Base-by-base conservation (phyloP, 768 basidiomycete species). In the Plicaturopsis crispa region DNA sequence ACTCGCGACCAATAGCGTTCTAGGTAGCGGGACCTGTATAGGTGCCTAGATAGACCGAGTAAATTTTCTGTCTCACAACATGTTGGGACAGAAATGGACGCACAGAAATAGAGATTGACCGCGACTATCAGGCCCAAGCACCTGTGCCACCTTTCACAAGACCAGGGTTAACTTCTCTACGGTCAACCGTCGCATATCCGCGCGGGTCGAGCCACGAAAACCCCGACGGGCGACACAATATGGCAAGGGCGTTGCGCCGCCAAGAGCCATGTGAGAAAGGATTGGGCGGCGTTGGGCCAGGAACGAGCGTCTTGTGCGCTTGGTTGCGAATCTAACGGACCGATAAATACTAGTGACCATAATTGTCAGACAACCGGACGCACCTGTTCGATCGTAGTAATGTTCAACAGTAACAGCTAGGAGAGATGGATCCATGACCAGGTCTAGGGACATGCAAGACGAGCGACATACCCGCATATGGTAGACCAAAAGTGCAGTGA, bases 361-460 rank as follows among this genome's bases (percentile, higher is more conserved):
- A 40, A 35, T 30, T 16, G 38, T 47, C 34, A 48, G 32, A 33
- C 30, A 31, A 32, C 12, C 20, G 16, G 16, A 1, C 77, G 59
- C 56, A 85, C 84, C 73, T 91, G 89, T 64, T 97, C 93, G 44
- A 97, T 91, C n/a, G 92, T 97, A 6, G 93, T 96, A 24, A 90
- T 71, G 57, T 94, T 93, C 45, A 91, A 66, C 22, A 91, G 55
- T 38, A 94, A 61, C 34, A 97, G 69, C 83, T 88, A 55, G 24
- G 42, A 36, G 40, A 21, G 31, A 18, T 40, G 8, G 10, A 23
- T 39, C 20, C 22, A 33, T 38, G 24, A 44, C 34, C 26, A 42
- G 13, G 12, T 28, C 14, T 20, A 42, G 11, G 33, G 26, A 31
- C 5, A 16, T 18, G 14, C 39, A 38, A 18, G 12, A 2, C 24